Evolutionary conservation across 257 asterid genomes (phyloP).

Genomic region (Petunia axillaris): DNA sequence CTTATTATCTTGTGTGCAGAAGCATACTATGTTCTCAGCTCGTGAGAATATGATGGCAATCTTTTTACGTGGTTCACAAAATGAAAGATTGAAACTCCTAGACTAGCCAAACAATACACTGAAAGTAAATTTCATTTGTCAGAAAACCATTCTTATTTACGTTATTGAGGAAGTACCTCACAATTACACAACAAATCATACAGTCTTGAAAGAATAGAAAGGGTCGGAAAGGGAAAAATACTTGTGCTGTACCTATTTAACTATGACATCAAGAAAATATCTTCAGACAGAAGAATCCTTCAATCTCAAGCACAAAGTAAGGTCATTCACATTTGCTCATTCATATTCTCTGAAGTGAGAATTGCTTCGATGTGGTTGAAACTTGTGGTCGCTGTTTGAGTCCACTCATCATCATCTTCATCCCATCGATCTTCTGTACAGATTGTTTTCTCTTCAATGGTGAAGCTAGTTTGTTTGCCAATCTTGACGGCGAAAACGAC

Average conservation of each 20-base stretch:
- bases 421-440: slow-evolving; percentile 47
- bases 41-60: not conserved
- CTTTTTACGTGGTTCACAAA: not conserved
- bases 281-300: slow-evolving; percentile 27
- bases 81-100: slow-evolving; percentile 5
- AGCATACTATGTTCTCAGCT: not conserved
- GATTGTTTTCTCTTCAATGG: slow-evolving; percentile 55
- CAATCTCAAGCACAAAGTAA: slow-evolving; percentile 17
- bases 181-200: not conserved
- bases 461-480: slow-evolving; percentile 38
- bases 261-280: slow-evolving; percentile 56
- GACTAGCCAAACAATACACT: not conserved
- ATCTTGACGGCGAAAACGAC: slow-evolving; percentile 29
- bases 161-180: slow-evolving; percentile 21
- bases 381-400: slow-evolving; percentile 61
- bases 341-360: slow-evolving; percentile 60
- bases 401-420: slow-evolving; percentile 59
- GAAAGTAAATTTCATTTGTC: not conserved
- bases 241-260: not conserved
- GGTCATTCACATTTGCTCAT: slow-evolving; percentile 11
- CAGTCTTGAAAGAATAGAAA: slow-evolving; percentile 14
- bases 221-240: not conserved
- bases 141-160: slow-evolving; percentile 1
- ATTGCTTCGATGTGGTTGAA: slow-evolving; percentile 41
- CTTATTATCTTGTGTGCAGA: not conserved